Percentiles rank a stretch among this genome's conserved stretches.
These are phyloP conservation scores for Setaria italica DNA, from an alignment of 202 grass and related monocot species.

Conservation along the genomic window DNA sequence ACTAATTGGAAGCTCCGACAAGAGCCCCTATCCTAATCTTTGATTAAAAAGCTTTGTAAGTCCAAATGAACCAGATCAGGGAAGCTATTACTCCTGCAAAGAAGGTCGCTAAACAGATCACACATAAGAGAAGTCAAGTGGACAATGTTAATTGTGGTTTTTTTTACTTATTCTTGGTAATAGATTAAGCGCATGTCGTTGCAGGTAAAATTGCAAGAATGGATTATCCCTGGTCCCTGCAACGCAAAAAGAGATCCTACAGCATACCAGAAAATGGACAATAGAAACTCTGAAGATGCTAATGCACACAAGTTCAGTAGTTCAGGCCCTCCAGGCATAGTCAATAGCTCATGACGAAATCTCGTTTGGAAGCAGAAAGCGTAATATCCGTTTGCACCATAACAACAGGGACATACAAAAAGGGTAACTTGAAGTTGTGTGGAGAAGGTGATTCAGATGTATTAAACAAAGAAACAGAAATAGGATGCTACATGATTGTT, in stretches of 20 bases:
- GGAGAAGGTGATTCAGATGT: slow-evolving; percentile 27
- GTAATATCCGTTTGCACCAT: neutral
- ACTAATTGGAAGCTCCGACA: neutral
- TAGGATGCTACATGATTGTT: slow-evolving; percentile 35
- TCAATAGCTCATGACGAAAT: neutral
- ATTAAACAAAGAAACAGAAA: slow-evolving; percentile 16
- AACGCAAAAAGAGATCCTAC: neutral
- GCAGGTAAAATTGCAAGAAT: neutral
- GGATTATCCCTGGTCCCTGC: neutral
- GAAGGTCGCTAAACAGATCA: neutral
- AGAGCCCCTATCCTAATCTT: neutral
- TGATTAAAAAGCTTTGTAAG: neutral
- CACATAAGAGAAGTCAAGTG: neutral
- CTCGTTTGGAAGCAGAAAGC: neutral
- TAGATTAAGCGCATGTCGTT: neutral
- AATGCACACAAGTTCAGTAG: slow-evolving; percentile 7
- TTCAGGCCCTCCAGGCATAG: slow-evolving; percentile 8
- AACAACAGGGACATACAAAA: slow-evolving; percentile 22
- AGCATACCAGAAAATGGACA: neutral
- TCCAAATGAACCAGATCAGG: neutral
- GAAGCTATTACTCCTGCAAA: neutral
- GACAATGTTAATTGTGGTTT: neutral
- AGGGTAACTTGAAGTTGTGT: slow-evolving; percentile 27
- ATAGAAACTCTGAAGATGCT: slow-evolving; percentile 10
- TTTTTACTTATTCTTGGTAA: neutral